Conservation (phyloP, 495 filamentous ascomycete genomes). For the Penicillium cosmopolitanum region DNA sequence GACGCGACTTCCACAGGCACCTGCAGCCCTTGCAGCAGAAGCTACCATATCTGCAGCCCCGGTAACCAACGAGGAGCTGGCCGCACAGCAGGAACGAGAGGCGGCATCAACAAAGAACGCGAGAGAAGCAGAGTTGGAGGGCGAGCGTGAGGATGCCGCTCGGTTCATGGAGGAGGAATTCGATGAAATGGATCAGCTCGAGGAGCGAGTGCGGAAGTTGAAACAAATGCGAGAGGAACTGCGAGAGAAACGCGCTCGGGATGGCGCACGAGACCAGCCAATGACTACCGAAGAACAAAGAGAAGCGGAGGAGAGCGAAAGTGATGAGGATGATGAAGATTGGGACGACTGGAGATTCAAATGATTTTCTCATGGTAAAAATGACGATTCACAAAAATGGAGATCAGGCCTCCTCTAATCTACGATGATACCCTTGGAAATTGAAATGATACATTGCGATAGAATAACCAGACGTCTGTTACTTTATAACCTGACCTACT, state of each 20-base stretch:
- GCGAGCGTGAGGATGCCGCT: slow-evolving; percentile 84
- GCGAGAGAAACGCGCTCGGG: slow-evolving; percentile 46
- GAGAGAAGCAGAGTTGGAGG: slow-evolving; percentile 69
- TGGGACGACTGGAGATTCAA: slow-evolving; percentile 75
- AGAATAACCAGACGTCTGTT: not conserved
- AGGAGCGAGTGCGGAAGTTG: slow-evolving; percentile 74
- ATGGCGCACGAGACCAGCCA: slow-evolving; percentile 41
- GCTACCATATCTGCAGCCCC: slow-evolving; percentile 69
- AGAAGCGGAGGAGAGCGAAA: slow-evolving; percentile 26
- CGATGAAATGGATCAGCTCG: slow-evolving; percentile 91
- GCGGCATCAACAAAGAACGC: slow-evolving; percentile 46
- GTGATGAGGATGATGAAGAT: slow-evolving; percentile 48
- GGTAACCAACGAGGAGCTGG: slow-evolving; percentile 73
- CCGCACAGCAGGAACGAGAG: slow-evolving; percentile 63
- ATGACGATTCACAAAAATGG: slow-evolving; percentile 19
- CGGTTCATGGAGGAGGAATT: slow-evolving; percentile 84
- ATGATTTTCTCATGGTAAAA: slow-evolving; percentile 30
- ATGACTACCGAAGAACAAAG: slow-evolving; percentile 27
- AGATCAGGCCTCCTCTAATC: slow-evolving; percentile 33
- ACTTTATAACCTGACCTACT: not conserved
- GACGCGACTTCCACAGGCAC: slow-evolving; percentile 38
- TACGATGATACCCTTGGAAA: slow-evolving; percentile 49
- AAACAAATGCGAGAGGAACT: slow-evolving; percentile 70
- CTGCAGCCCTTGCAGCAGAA: slow-evolving; percentile 35
- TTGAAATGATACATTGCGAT: slow-evolving; percentile 20